phyloP scores from a whole-genome alignment of 805 yeast species.

The Sugiyamaella lignohabitans region DNA sequence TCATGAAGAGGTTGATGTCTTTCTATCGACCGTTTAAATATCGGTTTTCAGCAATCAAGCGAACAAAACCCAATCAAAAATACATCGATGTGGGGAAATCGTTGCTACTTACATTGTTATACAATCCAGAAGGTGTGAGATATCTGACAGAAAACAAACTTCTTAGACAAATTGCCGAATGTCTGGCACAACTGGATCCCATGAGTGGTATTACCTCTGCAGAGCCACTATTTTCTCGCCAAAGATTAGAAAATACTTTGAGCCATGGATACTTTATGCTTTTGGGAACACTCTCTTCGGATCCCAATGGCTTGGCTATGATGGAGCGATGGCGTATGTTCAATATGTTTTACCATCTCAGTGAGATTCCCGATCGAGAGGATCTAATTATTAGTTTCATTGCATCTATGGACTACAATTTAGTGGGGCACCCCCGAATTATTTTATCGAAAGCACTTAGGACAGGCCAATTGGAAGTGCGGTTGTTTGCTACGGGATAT shows the following conservation, averaged over 20 bases:
- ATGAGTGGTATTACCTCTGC: slow-evolving; percentile 63
- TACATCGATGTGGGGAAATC: slow-evolving; percentile 72
- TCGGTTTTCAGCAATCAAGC: slow-evolving; percentile 55
- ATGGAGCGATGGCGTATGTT: slow-evolving; percentile 80
- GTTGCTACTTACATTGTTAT: slow-evolving; percentile 57
- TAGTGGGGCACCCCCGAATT: slow-evolving; percentile 60
- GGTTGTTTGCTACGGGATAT: slow-evolving; percentile 51
- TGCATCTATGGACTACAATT: slow-evolving; percentile 52
- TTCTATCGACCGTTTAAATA: slow-evolving; percentile 89
- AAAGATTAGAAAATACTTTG: slow-evolving; percentile 54
- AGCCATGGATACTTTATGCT: slow-evolving; percentile 73
- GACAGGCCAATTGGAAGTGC: slow-evolving; percentile 45
- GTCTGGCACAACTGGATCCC: slow-evolving; percentile 79
- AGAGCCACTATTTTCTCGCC: slow-evolving; percentile 66
- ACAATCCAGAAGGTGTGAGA: slow-evolving; percentile 57
- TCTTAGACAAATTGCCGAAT: slow-evolving; percentile 81
- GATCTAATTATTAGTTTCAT: slow-evolving; percentile 53
- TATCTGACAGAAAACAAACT: slow-evolving; percentile 68
- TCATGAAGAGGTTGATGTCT: slow-evolving; percentile 74
- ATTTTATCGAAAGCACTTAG: slow-evolving; percentile 60
- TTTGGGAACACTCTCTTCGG: slow-evolving; percentile 63
- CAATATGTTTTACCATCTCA: slow-evolving; percentile 68
- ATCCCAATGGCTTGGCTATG: slow-evolving; percentile 56
- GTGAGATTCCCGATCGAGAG: slow-evolving; percentile 47
- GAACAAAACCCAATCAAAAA: slow-evolving; percentile 45